Percentiles rank a stretch among this genome's conserved stretches.
phyloP scores from a whole-genome alignment of 129 eudicot species.

The Artemisia argyi region DNA sequence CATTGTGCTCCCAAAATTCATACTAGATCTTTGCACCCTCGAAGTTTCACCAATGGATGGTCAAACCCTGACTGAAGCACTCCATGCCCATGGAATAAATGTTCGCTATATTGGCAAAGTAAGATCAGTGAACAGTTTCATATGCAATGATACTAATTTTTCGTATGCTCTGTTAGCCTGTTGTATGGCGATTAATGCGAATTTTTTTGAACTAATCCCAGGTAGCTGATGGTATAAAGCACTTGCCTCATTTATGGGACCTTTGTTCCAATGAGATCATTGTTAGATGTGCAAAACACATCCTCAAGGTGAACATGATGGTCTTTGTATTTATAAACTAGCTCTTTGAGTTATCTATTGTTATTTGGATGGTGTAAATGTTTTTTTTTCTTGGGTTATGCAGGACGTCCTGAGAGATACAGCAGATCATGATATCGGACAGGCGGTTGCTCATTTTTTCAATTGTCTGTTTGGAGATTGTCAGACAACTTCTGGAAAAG shows the following conservation, averaged over 20 bases:
- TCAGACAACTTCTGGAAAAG: slow-evolving; percentile 51
- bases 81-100: slow-evolving; percentile 97
- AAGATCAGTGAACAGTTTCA: slow-evolving; percentile 24
- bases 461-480: slow-evolving; percentile 87
- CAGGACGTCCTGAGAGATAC: slow-evolving; percentile 84
- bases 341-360: neutral
- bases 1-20: slow-evolving; percentile 73
- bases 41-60: slow-evolving; percentile 99
- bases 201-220: slow-evolving; percentile 30
- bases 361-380: neutral
- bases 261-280: slow-evolving; percentile 82
- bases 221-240: slow-evolving; percentile 93
- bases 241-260: slow-evolving; percentile 97
- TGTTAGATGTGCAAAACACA: slow-evolving; percentile 92
- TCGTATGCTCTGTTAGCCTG: too few relatives aligned
- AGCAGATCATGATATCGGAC: slow-evolving; percentile 91
- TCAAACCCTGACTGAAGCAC: slow-evolving; percentile 97
- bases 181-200: neutral
- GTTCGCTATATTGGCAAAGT: slow-evolving; percentile 95
- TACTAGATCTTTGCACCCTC: slow-evolving; percentile 85
- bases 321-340: neutral
- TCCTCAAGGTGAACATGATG: slow-evolving; percentile 61
- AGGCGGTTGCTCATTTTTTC: slow-evolving; percentile 69
- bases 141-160: neutral
- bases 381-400: slow-evolving; percentile 1